Base-by-base conservation (phyloP, 2,329 filamentous ascomycete species). In the Trichophyton schoenleinii region DNA sequence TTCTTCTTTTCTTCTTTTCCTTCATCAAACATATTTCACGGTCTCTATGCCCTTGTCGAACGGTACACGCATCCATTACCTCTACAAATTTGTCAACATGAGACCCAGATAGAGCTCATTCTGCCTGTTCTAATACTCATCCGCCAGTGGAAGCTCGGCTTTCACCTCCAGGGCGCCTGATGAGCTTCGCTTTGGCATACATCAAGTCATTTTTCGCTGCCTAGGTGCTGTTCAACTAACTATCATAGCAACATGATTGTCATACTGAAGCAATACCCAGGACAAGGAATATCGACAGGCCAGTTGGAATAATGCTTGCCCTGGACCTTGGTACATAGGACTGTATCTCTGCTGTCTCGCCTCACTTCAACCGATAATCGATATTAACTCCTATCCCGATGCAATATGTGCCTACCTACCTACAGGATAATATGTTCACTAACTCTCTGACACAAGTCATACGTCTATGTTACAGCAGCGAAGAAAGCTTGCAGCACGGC, bases 41-140 rank as follows among this genome's bases (percentile, higher is more conserved):
- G 74, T 76, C 74, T 74, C 73, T 72, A 75, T 76, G 75, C 74
- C 74, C 74, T 76, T 76, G 74, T 71, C 66, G 69, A 72, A 60
- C 61, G 61, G 28, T 59, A 57, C 25, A 48, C 28, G 41, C 36
- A 22, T 49, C 58, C 58, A 59, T 75, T 74, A 70, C 70, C 67
- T 72, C 67, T 68, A 67, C 72, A 76, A 76, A 76, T 75, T 71
- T 69, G 70, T 68, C 66, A 60, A 41, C 15, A 42, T 25, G 69
- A 72, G 74, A 76, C 74, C 74, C 65, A 76, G 74, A 76, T 59
- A 63, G 69, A 76, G 5, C 52, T 55, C 60, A 65, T 58, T 57
- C 18, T 72, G 74, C 74, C 74, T 72, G 67, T 74, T 74, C 71
- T 74, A 77, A 76, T 76, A 73, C 73, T 62, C 68, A 60, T 68